phyloP scores from a whole-genome alignment of 2,329 filamentous ascomycete species.

The Penicillium concentricum region DNA sequence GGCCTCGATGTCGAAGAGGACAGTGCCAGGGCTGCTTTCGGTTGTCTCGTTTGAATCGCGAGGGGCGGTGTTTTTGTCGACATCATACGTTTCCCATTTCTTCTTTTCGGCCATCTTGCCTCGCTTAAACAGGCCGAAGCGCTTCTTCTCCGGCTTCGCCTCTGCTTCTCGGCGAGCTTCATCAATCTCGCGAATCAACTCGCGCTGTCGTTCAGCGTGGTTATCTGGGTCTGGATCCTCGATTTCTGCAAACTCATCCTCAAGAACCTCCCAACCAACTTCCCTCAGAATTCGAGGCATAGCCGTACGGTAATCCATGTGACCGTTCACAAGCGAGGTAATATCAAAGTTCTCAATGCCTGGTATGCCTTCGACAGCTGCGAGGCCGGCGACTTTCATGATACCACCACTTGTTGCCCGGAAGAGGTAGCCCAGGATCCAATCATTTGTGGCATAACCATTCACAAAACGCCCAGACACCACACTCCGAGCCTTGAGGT shows the following conservation, averaged over 20 bases:
- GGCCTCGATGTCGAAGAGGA: conserved; percentile 93
- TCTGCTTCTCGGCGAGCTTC: conserved; percentile 86
- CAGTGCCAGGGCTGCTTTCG: conserved; percentile 43
- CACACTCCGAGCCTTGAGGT: conserved; percentile 73
- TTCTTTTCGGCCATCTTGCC: conserved; percentile 74
- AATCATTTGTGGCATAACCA: conserved; percentile 90
- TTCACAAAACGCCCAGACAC: conserved; percentile 93
- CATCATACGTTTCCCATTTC: conserved; percentile 93
- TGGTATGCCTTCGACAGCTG: conserved; percentile 69
- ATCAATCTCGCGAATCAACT: conserved; percentile 95
- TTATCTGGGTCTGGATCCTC: conserved; percentile 97
- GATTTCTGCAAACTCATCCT: conserved; percentile 92
- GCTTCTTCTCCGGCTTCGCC: conserved; percentile 69
- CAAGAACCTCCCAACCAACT: conserved; percentile 87
- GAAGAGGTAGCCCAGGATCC: conserved; percentile 96
- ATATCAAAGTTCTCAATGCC: conserved; percentile 88
- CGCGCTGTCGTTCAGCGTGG: conserved; percentile 79
- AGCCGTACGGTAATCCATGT: conserved; percentile 93
- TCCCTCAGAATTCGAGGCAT: conserved; percentile 87
- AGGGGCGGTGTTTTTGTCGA: conserved; percentile 44
- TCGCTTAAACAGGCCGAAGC: conserved; percentile 76
- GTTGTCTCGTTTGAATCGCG: conserved; percentile 27
- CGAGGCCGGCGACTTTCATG: conserved; percentile 80
- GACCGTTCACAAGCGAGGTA: conserved; percentile 79
- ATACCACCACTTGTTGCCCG: conserved; percentile 91